These are phyloP conservation scores for Dictyostelium firmibasis DNA, from an alignment of 78 protist species.

Conservation along the genomic window DNA sequence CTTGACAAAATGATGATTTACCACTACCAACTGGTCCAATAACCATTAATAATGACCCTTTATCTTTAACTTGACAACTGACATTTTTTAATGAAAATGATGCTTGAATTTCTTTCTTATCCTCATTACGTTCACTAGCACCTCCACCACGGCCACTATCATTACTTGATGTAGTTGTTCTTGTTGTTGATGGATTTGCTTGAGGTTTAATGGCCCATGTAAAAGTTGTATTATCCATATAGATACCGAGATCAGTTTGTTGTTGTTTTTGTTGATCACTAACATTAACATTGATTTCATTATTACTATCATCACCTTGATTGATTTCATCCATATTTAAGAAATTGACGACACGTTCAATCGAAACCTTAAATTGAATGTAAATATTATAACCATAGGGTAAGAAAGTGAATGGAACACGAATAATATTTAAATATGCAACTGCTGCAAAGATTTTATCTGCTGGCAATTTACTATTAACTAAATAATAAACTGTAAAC, in stretches of 20 bases:
- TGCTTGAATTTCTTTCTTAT: not conserved
- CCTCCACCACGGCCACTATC: not conserved
- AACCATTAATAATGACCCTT: constrained; percentile 57
- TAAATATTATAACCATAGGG: constrained; percentile 55
- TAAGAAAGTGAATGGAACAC: constrained; percentile 86
- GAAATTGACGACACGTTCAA: constrained; percentile 66
- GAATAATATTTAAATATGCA: constrained; percentile 85
- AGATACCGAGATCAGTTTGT: constrained; percentile 16
- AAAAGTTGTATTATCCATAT: constrained; percentile 8
- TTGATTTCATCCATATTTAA: constrained; percentile 4
- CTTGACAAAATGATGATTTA: constrained; percentile 85
- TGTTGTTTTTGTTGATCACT: not conserved
- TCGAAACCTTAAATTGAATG: constrained; percentile 81
- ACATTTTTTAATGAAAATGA: constrained; percentile 12
- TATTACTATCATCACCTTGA: not conserved
- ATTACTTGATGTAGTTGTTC: not conserved
- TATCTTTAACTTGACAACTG: not conserved
- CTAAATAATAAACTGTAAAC: constrained; percentile 4
- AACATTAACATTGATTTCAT: not conserved
- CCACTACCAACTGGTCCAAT: constrained; percentile 95
- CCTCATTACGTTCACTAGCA: not conserved
- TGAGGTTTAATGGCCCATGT: not conserved
- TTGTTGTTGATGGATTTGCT: not conserved
- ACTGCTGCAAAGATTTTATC: constrained; percentile 85
- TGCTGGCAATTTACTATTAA: constrained; percentile 52